Evolutionary conservation across 768 basidiomycete species (phyloP), one percentile per base, ranked within the genome.

Genomic region (Lentinula boryana): DNA sequence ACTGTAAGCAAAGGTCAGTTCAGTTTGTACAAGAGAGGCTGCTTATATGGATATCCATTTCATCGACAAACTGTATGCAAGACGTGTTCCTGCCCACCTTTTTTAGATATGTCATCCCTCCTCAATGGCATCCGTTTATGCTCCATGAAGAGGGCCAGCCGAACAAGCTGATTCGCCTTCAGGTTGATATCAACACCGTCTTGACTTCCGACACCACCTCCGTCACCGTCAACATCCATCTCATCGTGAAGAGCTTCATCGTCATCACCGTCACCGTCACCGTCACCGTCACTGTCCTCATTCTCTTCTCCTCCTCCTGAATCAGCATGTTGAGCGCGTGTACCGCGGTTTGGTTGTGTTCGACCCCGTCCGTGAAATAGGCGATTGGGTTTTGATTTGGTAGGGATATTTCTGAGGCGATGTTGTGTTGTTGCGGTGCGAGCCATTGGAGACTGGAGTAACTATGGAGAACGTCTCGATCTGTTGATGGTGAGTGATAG

Each of bases 51-150:
- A 27, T 27, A 27, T 27, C 27, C 27, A 27, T 27, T 27, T 27
- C 36, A 38, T 38, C 36, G 7, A 8, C 13, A 8, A 38, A 38
- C 13, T 38, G 2, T 38, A 13, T 1, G 7, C 7, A 5, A 38
- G 55, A 41, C 13, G 40, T 40, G 16, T 49, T 5, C 27, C 62
- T 9, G 54, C 59, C 16, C 15, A 87, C 95, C 85, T 79, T 91
- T 91, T 74, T 94, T 95, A 41, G 80, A 84, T 54, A 95, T 90
- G 43, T 96, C 93, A n/a, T 94, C 89, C 43, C 92, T 79, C 40
- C 83, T 81, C 53, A 97, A 71, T 2, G 85, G 78, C 10, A 75
- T 71, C 55, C 91, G 80, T 68, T 80, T 84, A 58, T 89, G 84
- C 69, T 96, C 93, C 4, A 77, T 79, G 71, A 94, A 95, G 44